Evolutionary conservation across 805 yeast genomes (phyloP).

Genomic region (Hanseniaspora pseudoguilliermondii): DNA sequence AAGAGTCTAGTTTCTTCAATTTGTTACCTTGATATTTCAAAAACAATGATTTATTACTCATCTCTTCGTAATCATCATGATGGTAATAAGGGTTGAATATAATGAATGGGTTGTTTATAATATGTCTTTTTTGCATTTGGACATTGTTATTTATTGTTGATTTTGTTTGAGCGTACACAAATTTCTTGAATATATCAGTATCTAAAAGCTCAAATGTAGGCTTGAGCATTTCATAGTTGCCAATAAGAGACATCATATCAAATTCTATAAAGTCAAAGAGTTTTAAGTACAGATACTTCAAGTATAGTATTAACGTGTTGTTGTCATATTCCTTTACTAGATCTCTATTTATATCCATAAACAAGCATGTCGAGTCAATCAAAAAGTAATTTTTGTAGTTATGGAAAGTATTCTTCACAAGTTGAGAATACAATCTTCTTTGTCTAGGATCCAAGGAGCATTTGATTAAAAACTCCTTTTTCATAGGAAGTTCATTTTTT

Average conservation of each 20-base stretch:
- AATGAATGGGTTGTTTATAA: conserved; percentile 76
- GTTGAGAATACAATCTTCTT: conserved; percentile 39
- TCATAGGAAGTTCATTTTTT: conserved; percentile 58
- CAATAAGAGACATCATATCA: conserved; percentile 31
- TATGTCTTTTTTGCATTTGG: conserved; percentile 72
- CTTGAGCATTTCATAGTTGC: conserved; percentile 1
- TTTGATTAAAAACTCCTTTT: conserved; percentile 76
- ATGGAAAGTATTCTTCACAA: conserved; percentile 31
- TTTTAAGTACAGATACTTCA: conserved; percentile 19
- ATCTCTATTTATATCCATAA: conserved; percentile 31
- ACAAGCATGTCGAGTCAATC: conserved; percentile 39
- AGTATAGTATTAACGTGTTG: background rate
- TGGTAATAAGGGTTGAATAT: conserved; percentile 66
- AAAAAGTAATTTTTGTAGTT: conserved; percentile 35
- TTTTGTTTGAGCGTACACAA: conserved; percentile 32
- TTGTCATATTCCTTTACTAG: conserved; percentile 19
- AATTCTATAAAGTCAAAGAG: conserved; percentile 26
- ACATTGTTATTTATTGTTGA: conserved; percentile 49
- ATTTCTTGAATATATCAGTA: conserved; percentile 20
- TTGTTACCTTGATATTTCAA: conserved; percentile 53
- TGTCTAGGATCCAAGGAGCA: conserved; percentile 56
- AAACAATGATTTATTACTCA: conserved; percentile 28
- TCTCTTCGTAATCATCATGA: conserved; percentile 29
- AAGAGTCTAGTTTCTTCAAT: conserved; percentile 51
- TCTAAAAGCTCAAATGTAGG: conserved; percentile 20